phyloP scores from a whole-genome alignment of 331 rosid species.

The Quercus tomentella region DNA sequence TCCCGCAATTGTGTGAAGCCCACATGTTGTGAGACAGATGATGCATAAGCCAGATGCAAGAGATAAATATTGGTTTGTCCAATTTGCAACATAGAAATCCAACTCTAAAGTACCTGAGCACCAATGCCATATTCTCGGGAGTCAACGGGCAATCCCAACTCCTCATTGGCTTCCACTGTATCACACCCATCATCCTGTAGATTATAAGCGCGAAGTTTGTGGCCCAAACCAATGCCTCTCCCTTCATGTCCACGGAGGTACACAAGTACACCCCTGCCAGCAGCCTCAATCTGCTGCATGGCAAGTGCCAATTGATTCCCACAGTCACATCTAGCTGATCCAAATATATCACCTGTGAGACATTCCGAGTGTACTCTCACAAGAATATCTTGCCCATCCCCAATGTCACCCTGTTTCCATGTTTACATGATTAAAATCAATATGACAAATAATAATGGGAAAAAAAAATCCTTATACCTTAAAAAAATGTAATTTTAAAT shows the following conservation, averaged over 20 bases:
- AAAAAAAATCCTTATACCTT: background rate
- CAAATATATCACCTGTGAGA: slow-evolving; percentile 91
- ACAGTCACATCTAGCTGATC: slow-evolving; percentile 96
- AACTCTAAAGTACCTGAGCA: slow-evolving; percentile 59
- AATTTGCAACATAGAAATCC: background rate
- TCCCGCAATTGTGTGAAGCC: too few relatives aligned
- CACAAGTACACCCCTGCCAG: slow-evolving; percentile 82
- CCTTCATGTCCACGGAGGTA: slow-evolving; percentile 96
- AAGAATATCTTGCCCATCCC: slow-evolving; percentile 78
- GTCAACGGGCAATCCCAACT: slow-evolving; percentile 88
- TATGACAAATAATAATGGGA: background rate
- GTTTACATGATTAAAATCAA: background rate
- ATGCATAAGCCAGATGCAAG: too few relatives aligned
- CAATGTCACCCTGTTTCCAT: slow-evolving; percentile 74
- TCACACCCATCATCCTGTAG: slow-evolving; percentile 80
- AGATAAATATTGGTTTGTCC: too few relatives aligned
- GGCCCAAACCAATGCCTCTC: slow-evolving; percentile 91
- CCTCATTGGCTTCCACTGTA: slow-evolving; percentile 93
- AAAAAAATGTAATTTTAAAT: background rate
- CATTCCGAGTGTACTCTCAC: slow-evolving; percentile 97
- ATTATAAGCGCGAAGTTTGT: slow-evolving; percentile 88
- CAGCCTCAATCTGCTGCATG: slow-evolving; percentile 89
- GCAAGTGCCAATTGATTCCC: slow-evolving; percentile 86
- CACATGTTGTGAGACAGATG: too few relatives aligned
- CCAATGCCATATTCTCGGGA: slow-evolving; percentile 94